A percentile compares a stretch with the other conserved stretches of the same genome.
Conservation (phyloP, 371 early-diverging fungal genomes). For the Rhizomucor pusillus region DNA sequence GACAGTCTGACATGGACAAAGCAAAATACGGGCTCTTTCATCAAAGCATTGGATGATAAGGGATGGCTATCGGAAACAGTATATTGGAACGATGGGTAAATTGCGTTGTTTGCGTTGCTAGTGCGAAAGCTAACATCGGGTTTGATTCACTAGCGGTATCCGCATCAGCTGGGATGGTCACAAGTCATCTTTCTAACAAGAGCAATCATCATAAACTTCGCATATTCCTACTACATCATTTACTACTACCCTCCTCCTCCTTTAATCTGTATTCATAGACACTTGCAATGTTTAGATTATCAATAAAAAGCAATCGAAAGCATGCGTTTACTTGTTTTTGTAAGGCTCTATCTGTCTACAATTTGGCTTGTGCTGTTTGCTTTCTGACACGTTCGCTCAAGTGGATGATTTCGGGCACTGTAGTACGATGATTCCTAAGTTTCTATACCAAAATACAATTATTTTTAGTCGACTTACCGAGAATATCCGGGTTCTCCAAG, state of each 20-base stretch:
- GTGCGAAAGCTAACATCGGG: not conserved
- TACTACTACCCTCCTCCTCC: too few species aligned
- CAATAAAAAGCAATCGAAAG: too few species aligned
- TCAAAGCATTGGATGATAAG: slow-evolving; percentile 47
- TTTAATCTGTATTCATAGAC: too few species aligned
- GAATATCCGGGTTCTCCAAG: slow-evolving; percentile 23
- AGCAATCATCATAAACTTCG: slow-evolving; percentile 5
- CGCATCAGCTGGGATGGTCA: slow-evolving; percentile 15
- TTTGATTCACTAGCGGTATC: slow-evolving; percentile 4
- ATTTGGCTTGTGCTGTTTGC: not conserved
- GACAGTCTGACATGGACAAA: slow-evolving; percentile 50
- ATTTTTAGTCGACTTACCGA: slow-evolving; percentile 15
- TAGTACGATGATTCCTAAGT: not conserved
- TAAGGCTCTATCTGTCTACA: not conserved
- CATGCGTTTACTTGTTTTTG: too few species aligned
- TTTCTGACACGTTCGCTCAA: not conserved
- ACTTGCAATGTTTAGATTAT: too few species aligned
- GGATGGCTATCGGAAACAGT: slow-evolving; percentile 63
- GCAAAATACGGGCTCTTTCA: slow-evolving; percentile 42
- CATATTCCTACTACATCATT: not conserved
- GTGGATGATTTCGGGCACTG: slow-evolving; percentile 4
- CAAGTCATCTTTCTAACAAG: not conserved
- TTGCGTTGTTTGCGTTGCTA: not conserved
- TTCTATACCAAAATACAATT: too few species aligned
- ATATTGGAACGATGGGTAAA: slow-evolving; percentile 60